phyloP scores from a whole-genome alignment of 768 basidiomycete genomes.

The Kwoniella mangroviensis region DNA sequence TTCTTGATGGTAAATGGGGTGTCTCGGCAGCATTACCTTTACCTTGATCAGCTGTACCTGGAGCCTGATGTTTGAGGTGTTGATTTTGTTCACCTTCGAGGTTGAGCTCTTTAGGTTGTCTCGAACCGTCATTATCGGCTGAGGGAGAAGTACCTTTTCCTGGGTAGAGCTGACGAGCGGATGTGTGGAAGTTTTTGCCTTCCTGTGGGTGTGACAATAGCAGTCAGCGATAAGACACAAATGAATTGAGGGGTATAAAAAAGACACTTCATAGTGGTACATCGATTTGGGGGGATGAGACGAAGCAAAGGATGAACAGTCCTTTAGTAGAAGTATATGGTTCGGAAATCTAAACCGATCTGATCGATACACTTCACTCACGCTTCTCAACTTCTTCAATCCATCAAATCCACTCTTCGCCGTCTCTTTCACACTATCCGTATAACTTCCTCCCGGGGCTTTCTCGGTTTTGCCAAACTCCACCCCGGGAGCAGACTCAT shows the following conservation, averaged over 20 bases:
- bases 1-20: constrained; percentile 48
- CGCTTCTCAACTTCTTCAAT: constrained; percentile 30
- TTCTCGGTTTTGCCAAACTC: constrained; percentile 46
- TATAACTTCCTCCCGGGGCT: constrained; percentile 32
- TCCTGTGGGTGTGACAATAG: constrained; percentile 14
- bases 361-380: constrained; percentile 4
- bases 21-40: constrained; percentile 50
- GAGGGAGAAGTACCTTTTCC: constrained; percentile 20
- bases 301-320: too few relatives aligned
- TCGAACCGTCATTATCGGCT: constrained; percentile 22
- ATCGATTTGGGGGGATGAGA: too few relatives aligned
- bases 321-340: too few relatives aligned
- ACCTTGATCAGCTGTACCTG: constrained; percentile 30
- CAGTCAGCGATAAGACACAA: background rate
- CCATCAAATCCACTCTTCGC: constrained; percentile 34
- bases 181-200: constrained; percentile 37
- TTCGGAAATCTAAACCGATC: too few relatives aligned
- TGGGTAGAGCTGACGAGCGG: constrained; percentile 27
- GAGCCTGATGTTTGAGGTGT: constrained; percentile 50
- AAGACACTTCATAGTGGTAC: too few relatives aligned
- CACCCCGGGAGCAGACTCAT: constrained; percentile 30
- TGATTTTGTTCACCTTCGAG: constrained; percentile 53
- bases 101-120: constrained; percentile 31
- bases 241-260: too few relatives aligned
- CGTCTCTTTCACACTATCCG: constrained; percentile 30